A percentile compares a stretch with the other conserved stretches of the same genome.
phyloP scores from a whole-genome alignment of 257 asterid genomes.

The Ilex asprella region DNA sequence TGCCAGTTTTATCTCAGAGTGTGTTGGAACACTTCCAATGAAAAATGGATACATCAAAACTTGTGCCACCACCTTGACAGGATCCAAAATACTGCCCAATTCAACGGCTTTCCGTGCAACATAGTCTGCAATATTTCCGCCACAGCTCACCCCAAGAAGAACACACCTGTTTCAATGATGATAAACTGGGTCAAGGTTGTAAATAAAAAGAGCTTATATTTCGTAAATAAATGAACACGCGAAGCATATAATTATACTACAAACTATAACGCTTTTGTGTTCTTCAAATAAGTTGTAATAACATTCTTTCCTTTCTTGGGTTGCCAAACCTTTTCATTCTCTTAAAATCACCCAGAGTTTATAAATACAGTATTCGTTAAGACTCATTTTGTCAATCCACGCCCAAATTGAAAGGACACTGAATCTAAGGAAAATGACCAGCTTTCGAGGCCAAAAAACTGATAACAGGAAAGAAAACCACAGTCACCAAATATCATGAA shows the following conservation, averaged over 20 bases:
- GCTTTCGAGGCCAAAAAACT: no score
- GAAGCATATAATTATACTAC: background rate
- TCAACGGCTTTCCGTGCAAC: constrained; percentile 80
- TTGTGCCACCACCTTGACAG: constrained; percentile 91
- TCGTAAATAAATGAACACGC: background rate
- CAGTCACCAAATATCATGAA: no score
- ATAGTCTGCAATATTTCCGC: constrained; percentile 81
- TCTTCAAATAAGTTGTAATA: background rate
- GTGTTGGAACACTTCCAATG: constrained; percentile 82
- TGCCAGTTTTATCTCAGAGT: constrained; percentile 70
- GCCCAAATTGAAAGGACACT: no score
- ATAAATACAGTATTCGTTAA: no score
- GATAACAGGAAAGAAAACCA: no score
- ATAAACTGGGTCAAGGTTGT: constrained; percentile 4
- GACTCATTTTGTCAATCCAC: no score
- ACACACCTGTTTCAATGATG: constrained; percentile 58
- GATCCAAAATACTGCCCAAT: constrained; percentile 70
- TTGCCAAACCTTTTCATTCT: background rate
- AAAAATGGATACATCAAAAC: constrained; percentile 93
- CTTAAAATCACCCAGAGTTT: no score
- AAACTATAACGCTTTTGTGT: background rate
- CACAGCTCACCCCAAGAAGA: constrained; percentile 94
- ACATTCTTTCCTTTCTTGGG: background rate
- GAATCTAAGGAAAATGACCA: no score
- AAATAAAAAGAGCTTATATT: constrained; percentile 6